These are phyloP conservation scores for Entoloma clypeatum DNA, from an alignment of 1,284 basidiomycete genomes.

Conservation along the genomic window DNA sequence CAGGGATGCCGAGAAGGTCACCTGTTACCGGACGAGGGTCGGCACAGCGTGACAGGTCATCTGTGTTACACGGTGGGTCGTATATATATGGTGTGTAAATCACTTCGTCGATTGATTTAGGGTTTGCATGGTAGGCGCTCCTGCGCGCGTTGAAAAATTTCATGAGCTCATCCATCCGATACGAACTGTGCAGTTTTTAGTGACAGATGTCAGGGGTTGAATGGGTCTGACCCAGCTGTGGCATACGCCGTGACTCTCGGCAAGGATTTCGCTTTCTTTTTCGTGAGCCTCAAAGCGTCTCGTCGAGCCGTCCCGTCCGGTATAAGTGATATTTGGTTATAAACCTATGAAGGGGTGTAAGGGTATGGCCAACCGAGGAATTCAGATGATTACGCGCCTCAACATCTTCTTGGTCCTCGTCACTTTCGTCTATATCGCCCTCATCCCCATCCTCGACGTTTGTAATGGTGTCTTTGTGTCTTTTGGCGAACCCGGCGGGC, in stretches of 20 bases:
- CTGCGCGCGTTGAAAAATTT: constrained; percentile 85
- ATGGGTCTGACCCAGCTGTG: constrained; percentile 68
- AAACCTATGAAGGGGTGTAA: constrained; percentile 49
- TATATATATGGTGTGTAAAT: constrained; percentile 84
- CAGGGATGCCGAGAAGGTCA: constrained; percentile 72
- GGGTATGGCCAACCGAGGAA: constrained; percentile 3
- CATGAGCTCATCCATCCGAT: constrained; percentile 82
- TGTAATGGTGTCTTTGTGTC: constrained; percentile 46
- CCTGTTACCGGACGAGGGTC: constrained; percentile 41
- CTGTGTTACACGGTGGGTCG: constrained; percentile 39
- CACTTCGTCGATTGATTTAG: constrained; percentile 76
- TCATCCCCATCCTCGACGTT: constrained; percentile 67
- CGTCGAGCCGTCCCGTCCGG: constrained; percentile 91
- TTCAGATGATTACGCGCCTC: constrained; percentile 52
- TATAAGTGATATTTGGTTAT: constrained; percentile 88
- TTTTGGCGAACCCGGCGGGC: constrained; percentile 28
- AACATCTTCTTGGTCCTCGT: constrained; percentile 57
- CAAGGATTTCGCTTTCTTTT: constrained; percentile 90
- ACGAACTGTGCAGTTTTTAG: constrained; percentile 55
- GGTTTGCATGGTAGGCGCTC: constrained; percentile 78
- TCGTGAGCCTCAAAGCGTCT: constrained; percentile 87
- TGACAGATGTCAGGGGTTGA: constrained; percentile 1
- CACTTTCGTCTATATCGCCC: constrained; percentile 72
- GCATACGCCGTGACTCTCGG: constrained; percentile 96
- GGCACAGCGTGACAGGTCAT: constrained; percentile 18